Evolutionary conservation across 495 filamentous ascomycete species (phyloP).

Genomic region (Annulohypoxylon bovei): DNA sequence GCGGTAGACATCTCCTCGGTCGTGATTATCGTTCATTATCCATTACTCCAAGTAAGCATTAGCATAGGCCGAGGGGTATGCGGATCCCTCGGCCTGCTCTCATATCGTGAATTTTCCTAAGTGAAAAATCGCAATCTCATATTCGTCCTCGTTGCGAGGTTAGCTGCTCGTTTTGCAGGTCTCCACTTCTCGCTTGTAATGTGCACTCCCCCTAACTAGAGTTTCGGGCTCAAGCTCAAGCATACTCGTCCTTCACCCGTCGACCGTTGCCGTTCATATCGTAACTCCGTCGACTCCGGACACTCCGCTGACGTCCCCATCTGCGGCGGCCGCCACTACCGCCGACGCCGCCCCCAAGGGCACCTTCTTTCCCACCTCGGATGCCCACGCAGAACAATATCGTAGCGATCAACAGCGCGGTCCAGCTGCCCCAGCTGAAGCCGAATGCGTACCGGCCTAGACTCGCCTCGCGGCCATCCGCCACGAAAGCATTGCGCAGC

Average conservation of each 20-base stretch:
- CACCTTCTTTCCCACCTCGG: conserved; percentile 29
- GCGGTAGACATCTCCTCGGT: background rate
- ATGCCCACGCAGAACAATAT: conserved; percentile 73
- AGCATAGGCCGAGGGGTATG: background rate
- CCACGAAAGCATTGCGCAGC: conserved; percentile 75
- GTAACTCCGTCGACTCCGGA: conserved; percentile 51
- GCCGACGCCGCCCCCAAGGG: background rate
- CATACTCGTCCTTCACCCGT: conserved; percentile 73
- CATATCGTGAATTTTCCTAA: background rate
- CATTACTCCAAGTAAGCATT: background rate
- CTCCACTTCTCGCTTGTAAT: background rate
- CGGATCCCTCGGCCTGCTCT: background rate
- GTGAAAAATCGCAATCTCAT: background rate
- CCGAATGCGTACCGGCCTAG: conserved; percentile 80
- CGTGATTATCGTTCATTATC: conserved; percentile 6
- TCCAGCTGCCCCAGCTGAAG: conserved; percentile 86
- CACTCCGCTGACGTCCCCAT: conserved; percentile 50
- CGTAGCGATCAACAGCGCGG: conserved; percentile 73
- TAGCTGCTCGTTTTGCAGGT: background rate
- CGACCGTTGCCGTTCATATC: conserved; percentile 57
- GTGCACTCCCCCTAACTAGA: too few species aligned
- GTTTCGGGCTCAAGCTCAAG: conserved; percentile 52
- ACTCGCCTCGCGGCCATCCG: conserved; percentile 63
- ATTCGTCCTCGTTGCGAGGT: background rate
- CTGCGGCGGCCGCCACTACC: conserved; percentile 30